These are phyloP conservation scores for Phytopythium montanum DNA, from an alignment of 352 stramenopile species.

Conservation along the genomic window DNA sequence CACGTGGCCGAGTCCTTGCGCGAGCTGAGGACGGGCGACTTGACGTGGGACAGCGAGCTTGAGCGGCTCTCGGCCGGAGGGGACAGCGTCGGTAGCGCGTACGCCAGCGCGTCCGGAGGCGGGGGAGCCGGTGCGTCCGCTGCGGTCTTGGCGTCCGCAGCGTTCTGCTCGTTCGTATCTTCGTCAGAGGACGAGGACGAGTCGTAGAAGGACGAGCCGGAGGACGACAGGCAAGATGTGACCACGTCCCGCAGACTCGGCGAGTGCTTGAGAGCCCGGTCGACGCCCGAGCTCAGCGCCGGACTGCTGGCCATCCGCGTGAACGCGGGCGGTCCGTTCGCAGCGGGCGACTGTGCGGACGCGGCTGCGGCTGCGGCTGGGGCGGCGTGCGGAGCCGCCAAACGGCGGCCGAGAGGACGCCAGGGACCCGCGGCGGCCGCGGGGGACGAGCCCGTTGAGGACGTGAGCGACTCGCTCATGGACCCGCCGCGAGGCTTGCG, in stretches of 20 bases:
- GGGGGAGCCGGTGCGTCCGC: background rate
- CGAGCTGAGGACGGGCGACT: conserved; percentile 53
- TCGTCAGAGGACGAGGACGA: conserved; percentile 41
- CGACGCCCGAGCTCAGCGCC: conserved; percentile 8
- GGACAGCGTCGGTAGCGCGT: conserved; percentile 36
- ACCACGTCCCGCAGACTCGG: conserved; percentile 44
- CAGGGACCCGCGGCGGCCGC: conserved; percentile 23
- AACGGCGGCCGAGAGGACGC: conserved; percentile 45
- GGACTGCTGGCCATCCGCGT: conserved; percentile 23
- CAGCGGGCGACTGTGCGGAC: conserved; percentile 6
- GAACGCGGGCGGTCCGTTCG: conserved; percentile 16
- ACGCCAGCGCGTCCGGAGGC: conserved; percentile 25
- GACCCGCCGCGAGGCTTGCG: conserved; percentile 42
- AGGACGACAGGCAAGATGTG: conserved; percentile 45
- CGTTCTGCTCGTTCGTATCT: conserved; percentile 14
- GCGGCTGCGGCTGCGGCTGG: background rate
- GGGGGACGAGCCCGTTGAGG: conserved; percentile 28
- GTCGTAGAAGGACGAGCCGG: conserved; percentile 49
- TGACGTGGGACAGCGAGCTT: conserved; percentile 33
- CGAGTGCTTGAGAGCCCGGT: conserved; percentile 20
- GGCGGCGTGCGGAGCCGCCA: conserved; percentile 19
- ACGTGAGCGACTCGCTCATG: conserved; percentile 32
- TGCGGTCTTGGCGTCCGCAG: background rate
- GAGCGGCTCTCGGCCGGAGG: conserved; percentile 29
- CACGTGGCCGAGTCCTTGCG: conserved; percentile 63